phyloP scores from a whole-genome alignment of 2,329 filamentous ascomycete genomes.

The Teratosphaeriaceae sp. region DNA sequence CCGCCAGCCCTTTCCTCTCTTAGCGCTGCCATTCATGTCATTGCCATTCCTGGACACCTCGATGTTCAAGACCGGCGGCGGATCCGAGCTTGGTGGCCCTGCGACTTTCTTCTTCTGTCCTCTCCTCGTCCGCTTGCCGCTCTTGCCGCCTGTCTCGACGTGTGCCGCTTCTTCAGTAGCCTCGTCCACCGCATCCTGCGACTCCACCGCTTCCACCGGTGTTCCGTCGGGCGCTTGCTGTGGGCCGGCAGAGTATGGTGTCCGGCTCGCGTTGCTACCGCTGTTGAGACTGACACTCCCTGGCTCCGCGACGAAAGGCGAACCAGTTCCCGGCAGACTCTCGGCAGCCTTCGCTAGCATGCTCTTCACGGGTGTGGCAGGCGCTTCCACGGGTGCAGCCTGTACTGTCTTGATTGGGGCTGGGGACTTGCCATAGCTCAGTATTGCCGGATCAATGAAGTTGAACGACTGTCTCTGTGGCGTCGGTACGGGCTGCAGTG shows the following conservation, averaged over 20 bases:
- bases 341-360: slow-evolving; percentile 29
- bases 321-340: slow-evolving; percentile 29
- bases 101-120: slow-evolving; percentile 36
- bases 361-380: slow-evolving; percentile 39
- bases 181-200: background rate
- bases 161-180: slow-evolving; percentile 5
- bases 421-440: slow-evolving; percentile 53
- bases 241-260: background rate
- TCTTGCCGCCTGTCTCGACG: slow-evolving; percentile 32
- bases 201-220: background rate
- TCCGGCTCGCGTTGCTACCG: slow-evolving; percentile 10
- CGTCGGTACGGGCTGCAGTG: slow-evolving; percentile 17
- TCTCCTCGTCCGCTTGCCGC: slow-evolving; percentile 37
- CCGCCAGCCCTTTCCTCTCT: slow-evolving; percentile 59
- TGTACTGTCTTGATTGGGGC: slow-evolving; percentile 16
- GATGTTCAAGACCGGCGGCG: slow-evolving; percentile 26
- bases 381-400: slow-evolving; percentile 22
- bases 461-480: slow-evolving; percentile 30
- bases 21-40: slow-evolving; percentile 31
- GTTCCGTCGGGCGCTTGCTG: background rate
- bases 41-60: slow-evolving; percentile 32
- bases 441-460: slow-evolving; percentile 77
- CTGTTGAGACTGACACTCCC: slow-evolving; percentile 6
- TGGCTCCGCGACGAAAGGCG: slow-evolving; percentile 32
- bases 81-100: slow-evolving; percentile 15